Evolutionary conservation across 495 filamentous ascomycete genomes (phyloP).

Genomic region (Venustampulla echinocandica): DNA sequence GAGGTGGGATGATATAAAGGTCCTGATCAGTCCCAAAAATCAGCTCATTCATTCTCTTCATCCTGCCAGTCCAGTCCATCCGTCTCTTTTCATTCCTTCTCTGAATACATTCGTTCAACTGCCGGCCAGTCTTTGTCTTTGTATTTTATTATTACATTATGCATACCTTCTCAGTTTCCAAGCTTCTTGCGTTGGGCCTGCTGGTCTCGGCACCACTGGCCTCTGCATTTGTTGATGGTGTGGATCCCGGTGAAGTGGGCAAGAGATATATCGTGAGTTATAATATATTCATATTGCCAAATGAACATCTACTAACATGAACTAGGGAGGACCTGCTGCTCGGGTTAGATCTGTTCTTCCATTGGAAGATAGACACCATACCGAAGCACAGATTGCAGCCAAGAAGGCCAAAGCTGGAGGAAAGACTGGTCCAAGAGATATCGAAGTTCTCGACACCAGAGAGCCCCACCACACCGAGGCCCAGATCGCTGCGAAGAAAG

Average conservation of each 20-base stretch:
- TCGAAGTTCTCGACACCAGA: slow-evolving; percentile 13
- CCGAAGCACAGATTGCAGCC: slow-evolving; percentile 22
- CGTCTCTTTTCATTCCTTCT: slow-evolving; percentile 7
- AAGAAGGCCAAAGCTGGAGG: slow-evolving; percentile 19
- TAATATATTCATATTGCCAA: background rate
- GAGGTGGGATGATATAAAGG: slow-evolving; percentile 10
- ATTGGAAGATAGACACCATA: slow-evolving; percentile 21
- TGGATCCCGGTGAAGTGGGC: slow-evolving; percentile 9
- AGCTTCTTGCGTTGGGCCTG: slow-evolving; percentile 26
- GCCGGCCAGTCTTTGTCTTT: slow-evolving; percentile 23
- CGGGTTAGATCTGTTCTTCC: slow-evolving; percentile 13
- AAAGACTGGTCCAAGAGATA: slow-evolving; percentile 6
- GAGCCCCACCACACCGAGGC: slow-evolving; percentile 23
- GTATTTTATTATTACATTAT: slow-evolving; percentile 26
- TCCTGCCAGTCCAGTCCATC: slow-evolving; percentile 12
- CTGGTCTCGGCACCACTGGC: slow-evolving; percentile 26
- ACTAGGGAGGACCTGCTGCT: slow-evolving; percentile 4
- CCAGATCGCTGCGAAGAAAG: slow-evolving; percentile 15
- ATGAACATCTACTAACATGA: background rate
- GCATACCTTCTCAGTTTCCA: slow-evolving; percentile 27
- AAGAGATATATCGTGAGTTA: slow-evolving; percentile 20
- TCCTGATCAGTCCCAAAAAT: background rate
- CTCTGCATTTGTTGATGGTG: slow-evolving; percentile 20
- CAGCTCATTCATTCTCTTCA: slow-evolving; percentile 10
- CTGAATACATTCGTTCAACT: slow-evolving; percentile 17